Conservation (phyloP, 768 basidiomycete genomes). For the Pisolithus marmoratus region DNA sequence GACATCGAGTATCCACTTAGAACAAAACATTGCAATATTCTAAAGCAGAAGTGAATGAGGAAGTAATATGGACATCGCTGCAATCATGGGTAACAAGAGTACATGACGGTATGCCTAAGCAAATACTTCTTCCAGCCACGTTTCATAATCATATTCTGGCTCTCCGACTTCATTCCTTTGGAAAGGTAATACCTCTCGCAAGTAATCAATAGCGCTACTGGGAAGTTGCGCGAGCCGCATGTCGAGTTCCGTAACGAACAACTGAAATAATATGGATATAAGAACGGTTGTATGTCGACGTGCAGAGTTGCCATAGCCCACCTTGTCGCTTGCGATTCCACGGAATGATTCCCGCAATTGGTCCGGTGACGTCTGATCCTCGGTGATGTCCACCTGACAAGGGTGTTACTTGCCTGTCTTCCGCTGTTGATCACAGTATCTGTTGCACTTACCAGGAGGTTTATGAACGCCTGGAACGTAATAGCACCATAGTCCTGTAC, state of each 20-base stretch:
- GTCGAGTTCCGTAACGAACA: slow-evolving; percentile 91
- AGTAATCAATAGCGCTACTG: slow-evolving; percentile 66
- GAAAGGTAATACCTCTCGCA: slow-evolving; percentile 76
- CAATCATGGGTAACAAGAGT: not conserved
- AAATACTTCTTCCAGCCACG: slow-evolving; percentile 78
- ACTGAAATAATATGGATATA: slow-evolving; percentile 38
- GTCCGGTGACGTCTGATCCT: slow-evolving; percentile 90
- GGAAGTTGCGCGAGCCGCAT: slow-evolving; percentile 81
- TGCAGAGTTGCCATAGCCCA: slow-evolving; percentile 22
- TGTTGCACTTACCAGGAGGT: slow-evolving; percentile 63
- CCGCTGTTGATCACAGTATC: not conserved
- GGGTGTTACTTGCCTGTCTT: not conserved
- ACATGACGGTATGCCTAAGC: slow-evolving; percentile 29
- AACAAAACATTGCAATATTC: not conserved
- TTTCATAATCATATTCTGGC: slow-evolving; percentile 73
- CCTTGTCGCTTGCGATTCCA: slow-evolving; percentile 87
- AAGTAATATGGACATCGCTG: no score
- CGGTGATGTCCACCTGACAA: slow-evolving; percentile 83
- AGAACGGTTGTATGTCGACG: not conserved
- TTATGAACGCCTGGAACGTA: slow-evolving; percentile 91
- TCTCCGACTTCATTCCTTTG: slow-evolving; percentile 49
- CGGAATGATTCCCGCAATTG: slow-evolving; percentile 93
- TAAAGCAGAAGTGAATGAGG: no score
- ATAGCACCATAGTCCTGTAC: slow-evolving; percentile 80
- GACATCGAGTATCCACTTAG: no score